phyloP scores from a whole-genome alignment of 805 yeast genomes.

The Zygoascus bituminiphila region DNA sequence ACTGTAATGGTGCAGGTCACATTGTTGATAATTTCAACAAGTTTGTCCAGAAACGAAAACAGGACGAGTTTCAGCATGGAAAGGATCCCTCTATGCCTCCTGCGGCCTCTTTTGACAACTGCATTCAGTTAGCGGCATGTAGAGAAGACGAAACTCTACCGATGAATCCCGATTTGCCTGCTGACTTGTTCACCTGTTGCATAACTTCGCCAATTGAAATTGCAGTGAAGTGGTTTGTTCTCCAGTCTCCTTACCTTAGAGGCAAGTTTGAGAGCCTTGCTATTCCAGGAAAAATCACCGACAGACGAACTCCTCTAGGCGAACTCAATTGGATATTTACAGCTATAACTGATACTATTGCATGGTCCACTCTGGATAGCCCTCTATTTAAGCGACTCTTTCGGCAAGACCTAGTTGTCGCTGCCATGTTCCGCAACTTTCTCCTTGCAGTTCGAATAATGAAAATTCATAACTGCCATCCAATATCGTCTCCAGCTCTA shows the following conservation, averaged over 20 bases:
- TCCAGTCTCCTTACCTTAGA: constrained; percentile 41
- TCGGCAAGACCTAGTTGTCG: constrained; percentile 93
- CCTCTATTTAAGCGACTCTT: constrained; percentile 83
- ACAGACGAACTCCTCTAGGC: constrained; percentile 90
- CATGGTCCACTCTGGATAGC: constrained; percentile 88
- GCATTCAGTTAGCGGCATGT: constrained; percentile 92
- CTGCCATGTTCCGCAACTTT: constrained; percentile 90
- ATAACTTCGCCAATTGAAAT: constrained; percentile 93
- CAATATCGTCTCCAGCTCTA: constrained; percentile 85
- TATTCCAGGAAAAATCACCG: constrained; percentile 87
- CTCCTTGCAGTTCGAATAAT: constrained; percentile 84
- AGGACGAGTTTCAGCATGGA: constrained; percentile 45
- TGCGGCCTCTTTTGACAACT: constrained; percentile 65
- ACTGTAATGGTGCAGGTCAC: constrained; percentile 91
- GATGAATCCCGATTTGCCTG: constrained; percentile 90
- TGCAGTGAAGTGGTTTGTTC: constrained; percentile 81
- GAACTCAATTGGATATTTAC: constrained; percentile 97
- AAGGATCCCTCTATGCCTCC: constrained; percentile 47
- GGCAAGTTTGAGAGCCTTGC: constrained; percentile 36
- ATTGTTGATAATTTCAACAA: constrained; percentile 82
- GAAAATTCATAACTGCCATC: constrained; percentile 90
- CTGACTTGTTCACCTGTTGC: constrained; percentile 92
- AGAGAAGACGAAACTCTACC: constrained; percentile 77
- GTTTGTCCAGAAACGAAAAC: constrained; percentile 82
- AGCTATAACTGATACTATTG: constrained; percentile 95